phyloP scores from a whole-genome alignment of 768 basidiomycete genomes.

The Rhizopogon roseolus region DNA sequence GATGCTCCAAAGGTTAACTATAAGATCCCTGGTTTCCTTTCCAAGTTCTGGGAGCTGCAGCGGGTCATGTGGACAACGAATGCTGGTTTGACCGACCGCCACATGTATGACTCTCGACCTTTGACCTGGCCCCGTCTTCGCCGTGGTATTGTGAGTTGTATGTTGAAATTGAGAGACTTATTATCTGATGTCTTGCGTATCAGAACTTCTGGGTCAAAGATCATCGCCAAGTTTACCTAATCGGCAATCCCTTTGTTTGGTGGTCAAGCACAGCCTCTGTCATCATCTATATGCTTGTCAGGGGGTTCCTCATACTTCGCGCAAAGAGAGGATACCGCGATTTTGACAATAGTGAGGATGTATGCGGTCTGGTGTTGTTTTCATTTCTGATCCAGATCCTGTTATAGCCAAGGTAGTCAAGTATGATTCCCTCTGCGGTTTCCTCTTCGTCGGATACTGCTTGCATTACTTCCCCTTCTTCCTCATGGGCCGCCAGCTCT shows the following conservation, averaged over 20 bases:
- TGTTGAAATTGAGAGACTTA: neutral
- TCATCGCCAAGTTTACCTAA: conserved; percentile 89
- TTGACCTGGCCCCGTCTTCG: conserved; percentile 84
- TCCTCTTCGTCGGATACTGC: conserved; percentile 88
- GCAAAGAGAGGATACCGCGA: conserved; percentile 89
- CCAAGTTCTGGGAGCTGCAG: conserved; percentile 90
- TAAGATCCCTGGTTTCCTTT: conserved; percentile 78
- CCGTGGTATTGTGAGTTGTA: conserved; percentile 81
- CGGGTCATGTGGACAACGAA: conserved; percentile 97
- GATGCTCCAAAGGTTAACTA: conserved; percentile 87
- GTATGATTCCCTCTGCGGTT: conserved; percentile 87
- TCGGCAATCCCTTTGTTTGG: conserved; percentile 95
- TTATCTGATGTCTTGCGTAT: conserved; percentile 4
- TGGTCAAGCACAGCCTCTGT: conserved; percentile 77
- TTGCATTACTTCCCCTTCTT: conserved; percentile 97
- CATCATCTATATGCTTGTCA: conserved; percentile 56
- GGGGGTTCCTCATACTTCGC: conserved; percentile 80
- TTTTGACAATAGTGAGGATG: conserved; percentile 78
- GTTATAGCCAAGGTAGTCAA: conserved; percentile 78
- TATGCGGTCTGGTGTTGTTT: neutral
- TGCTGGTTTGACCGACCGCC: conserved; percentile 91
- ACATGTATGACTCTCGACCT: conserved; percentile 94
- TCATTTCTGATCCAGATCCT: neutral
- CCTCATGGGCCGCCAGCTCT: conserved; percentile 95
- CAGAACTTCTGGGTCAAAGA: conserved; percentile 99